phyloP scores from a whole-genome alignment of 108 stramenopile species.

The Aurantiochytrium sp. region DNA sequence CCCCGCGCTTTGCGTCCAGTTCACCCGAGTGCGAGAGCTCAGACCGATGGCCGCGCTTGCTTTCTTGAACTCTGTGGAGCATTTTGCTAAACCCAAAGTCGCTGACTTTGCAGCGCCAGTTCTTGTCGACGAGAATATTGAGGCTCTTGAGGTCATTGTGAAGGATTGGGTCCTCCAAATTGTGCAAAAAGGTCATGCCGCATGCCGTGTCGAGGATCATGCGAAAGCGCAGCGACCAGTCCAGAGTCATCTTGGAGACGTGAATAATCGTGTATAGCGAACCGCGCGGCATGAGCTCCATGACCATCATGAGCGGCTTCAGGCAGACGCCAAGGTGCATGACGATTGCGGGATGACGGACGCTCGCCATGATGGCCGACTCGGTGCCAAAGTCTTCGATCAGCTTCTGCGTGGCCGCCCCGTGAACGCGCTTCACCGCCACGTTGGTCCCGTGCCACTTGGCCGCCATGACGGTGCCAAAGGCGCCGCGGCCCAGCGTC shows the following conservation, averaged over 20 bases:
- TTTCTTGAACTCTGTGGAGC: neutral
- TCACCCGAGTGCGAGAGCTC: no score
- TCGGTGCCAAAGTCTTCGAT: conserved; percentile 33
- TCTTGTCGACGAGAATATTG: conserved; percentile 12
- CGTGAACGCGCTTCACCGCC: conserved; percentile 3
- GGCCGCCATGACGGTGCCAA: neutral
- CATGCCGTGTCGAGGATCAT: neutral
- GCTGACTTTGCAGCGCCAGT: conserved; percentile 18
- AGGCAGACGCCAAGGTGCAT: conserved; percentile 40
- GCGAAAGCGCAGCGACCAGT: neutral
- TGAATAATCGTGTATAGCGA: neutral
- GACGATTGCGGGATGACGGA: conserved; percentile 50
- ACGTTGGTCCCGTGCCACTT: conserved; percentile 17
- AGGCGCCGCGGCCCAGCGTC: neutral
- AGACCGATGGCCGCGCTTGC: neutral
- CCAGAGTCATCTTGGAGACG: neutral
- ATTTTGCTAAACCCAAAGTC: conserved; percentile 22
- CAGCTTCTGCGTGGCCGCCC: neutral
- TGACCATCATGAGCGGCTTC: conserved; percentile 36
- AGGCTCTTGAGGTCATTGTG: conserved; percentile 26
- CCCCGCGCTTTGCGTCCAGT: no score
- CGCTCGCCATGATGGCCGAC: conserved; percentile 38
- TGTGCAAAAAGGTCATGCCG: conserved; percentile 13
- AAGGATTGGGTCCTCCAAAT: neutral
- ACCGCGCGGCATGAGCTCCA: conserved; percentile 42